Evolutionary conservation across 768 basidiomycete species (phyloP).

Genomic region (Mycena venus): DNA sequence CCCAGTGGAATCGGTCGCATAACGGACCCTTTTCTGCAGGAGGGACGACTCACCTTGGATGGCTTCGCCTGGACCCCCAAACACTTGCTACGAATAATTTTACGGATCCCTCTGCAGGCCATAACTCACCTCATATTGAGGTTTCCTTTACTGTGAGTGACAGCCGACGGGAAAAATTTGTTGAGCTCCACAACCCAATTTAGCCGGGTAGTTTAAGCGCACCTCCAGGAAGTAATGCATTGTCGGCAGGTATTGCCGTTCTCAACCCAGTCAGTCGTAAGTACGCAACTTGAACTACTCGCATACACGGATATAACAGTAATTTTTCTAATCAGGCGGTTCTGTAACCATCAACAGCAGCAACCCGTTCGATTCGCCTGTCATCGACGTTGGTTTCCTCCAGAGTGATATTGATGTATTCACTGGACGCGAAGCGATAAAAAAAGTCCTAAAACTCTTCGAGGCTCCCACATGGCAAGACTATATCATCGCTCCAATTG

Average conservation of each 20-base stretch:
- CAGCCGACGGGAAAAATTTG: too few relatives aligned
- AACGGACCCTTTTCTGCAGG: conserved; percentile 41
- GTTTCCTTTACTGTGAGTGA: not conserved
- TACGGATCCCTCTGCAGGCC: conserved; percentile 40
- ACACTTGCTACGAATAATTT: conserved; percentile 8
- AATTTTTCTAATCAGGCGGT: conserved; percentile 32
- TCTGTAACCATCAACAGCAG: conserved; percentile 40
- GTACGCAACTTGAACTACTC: not conserved
- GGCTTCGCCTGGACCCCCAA: conserved; percentile 30
- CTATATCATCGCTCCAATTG: not conserved
- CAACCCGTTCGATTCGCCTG: conserved; percentile 41
- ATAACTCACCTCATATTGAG: conserved; percentile 40
- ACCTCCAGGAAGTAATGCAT: not conserved
- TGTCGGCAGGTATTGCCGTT: not conserved
- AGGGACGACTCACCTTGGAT: conserved; percentile 31
- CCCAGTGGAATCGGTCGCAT: conserved; percentile 39
- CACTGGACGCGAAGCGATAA: conserved; percentile 42
- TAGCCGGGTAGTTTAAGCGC: not conserved
- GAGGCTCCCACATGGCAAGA: conserved; percentile 25
- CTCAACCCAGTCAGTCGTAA: conserved; percentile 18
- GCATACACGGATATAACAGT: too few relatives aligned
- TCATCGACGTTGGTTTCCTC: conserved; percentile 41
- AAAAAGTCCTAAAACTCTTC: conserved; percentile 35
- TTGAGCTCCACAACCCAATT: too few relatives aligned
- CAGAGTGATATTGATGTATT: conserved; percentile 27